These are phyloP conservation scores for Tylopilus felleus DNA, from an alignment of 768 basidiomycete genomes.

Conservation along the genomic window DNA sequence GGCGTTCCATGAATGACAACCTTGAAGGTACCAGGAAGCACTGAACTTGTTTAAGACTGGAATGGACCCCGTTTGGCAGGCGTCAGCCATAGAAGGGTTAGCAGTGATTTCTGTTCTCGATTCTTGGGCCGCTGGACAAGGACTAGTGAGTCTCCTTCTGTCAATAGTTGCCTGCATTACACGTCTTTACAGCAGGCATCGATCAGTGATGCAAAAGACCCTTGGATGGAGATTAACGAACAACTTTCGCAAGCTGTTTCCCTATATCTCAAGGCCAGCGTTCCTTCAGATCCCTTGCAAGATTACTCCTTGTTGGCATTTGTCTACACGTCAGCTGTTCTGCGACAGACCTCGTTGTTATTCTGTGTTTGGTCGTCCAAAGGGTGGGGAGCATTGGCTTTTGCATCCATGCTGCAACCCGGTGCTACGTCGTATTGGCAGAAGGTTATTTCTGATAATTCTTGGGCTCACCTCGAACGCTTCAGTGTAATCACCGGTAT, in stretches of 20 bases:
- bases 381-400: slow-evolving; percentile 80
- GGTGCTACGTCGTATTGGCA: slow-evolving; percentile 58
- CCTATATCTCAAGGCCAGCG: slow-evolving; percentile 58
- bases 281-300: slow-evolving; percentile 49
- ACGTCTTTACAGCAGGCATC: slow-evolving; percentile 49
- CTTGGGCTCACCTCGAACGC: slow-evolving; percentile 56
- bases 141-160: slow-evolving; percentile 49
- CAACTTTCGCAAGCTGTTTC: slow-evolving; percentile 60
- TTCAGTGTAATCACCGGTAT: slow-evolving; percentile 69
- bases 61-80: slow-evolving; percentile 86
- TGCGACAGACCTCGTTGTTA: slow-evolving; percentile 71
- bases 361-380: slow-evolving; percentile 83
- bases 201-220: slow-evolving; percentile 51
- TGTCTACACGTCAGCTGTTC: slow-evolving; percentile 60
- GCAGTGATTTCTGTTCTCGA: slow-evolving; percentile 78
- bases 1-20: slow-evolving; percentile 16
- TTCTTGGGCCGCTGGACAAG: slow-evolving; percentile 76
- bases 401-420: slow-evolving; percentile 70
- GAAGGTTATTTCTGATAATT: slow-evolving; percentile 50
- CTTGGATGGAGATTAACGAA: slow-evolving; percentile 77
- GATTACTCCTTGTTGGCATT: slow-evolving; percentile 63
- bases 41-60: slow-evolving; percentile 68
- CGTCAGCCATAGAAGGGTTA: slow-evolving; percentile 80
- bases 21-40: slow-evolving; percentile 80
- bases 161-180: slow-evolving; percentile 1